phyloP scores from a whole-genome alignment of 306 rosid species.

The Acacia crassicarpa region DNA sequence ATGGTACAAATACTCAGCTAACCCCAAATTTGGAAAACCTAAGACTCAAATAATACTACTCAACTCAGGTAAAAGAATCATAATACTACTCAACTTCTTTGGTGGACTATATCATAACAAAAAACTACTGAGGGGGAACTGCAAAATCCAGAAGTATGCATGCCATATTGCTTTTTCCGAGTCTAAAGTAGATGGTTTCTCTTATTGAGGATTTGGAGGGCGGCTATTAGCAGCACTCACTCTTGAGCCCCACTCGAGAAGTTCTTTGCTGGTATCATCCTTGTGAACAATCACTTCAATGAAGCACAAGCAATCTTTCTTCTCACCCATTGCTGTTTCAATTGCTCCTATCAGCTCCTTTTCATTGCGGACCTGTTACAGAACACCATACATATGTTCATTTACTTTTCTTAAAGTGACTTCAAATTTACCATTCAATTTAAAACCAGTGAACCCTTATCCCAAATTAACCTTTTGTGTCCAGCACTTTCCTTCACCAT shows the following conservation, averaged over 20 bases:
- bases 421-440: not conserved
- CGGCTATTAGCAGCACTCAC: constrained; percentile 48
- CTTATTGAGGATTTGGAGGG: constrained; percentile 48
- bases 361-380: constrained; percentile 30
- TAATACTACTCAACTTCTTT: not conserved
- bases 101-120: not conserved
- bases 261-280: constrained; percentile 53
- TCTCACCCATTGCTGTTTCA: constrained; percentile 37
- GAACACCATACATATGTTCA: not conserved
- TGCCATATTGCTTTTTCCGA: not conserved
- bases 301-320: constrained; percentile 50
- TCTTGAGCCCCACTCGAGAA: constrained; percentile 60
- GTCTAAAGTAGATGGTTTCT: not conserved
- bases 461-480: constrained; percentile 37
- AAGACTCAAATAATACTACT: too few species aligned
- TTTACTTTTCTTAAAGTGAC: not conserved
- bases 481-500: constrained; percentile 53
- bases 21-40: not conserved
- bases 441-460: not conserved
- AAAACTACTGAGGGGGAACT: not conserved
- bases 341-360: constrained; percentile 44
- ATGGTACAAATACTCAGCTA: not conserved
- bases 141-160: not conserved
- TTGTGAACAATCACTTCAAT: constrained; percentile 51
- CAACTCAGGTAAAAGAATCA: too few species aligned